A percentile compares a stretch with the other conserved stretches of the same genome.
phyloP scores from a whole-genome alignment of 2,329 filamentous ascomycete genomes.

The Cadophora gregata region DNA sequence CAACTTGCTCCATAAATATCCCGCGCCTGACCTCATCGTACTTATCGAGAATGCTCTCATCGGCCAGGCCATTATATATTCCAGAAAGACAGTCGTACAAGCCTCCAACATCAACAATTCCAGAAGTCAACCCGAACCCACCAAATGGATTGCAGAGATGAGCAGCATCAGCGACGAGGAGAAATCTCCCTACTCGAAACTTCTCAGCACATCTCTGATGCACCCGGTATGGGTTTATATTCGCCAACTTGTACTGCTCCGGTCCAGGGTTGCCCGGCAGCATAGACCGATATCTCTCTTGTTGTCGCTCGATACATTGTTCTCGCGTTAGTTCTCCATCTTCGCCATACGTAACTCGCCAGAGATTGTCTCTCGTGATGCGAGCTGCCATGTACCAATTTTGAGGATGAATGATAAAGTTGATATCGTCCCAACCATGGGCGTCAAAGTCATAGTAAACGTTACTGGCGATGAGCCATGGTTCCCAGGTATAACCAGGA shows the following conservation, averaged over 20 bases:
- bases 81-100: conserved; percentile 2
- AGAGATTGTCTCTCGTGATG: background rate
- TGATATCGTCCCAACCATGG: background rate
- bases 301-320: background rate
- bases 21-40: background rate
- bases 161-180: background rate
- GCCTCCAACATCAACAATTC: background rate
- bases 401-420: background rate
- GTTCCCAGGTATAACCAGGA: background rate
- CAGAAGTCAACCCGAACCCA: background rate
- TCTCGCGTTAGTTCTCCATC: background rate
- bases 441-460: conserved; percentile 2
- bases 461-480: background rate
- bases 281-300: background rate
- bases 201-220: background rate
- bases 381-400: background rate
- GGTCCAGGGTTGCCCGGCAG: background rate
- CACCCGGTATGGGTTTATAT: background rate
- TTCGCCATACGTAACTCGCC: background rate
- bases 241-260: background rate
- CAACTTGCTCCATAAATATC: background rate
- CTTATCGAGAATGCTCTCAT: background rate
- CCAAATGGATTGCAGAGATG: conserved; percentile 10
- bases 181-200: background rate
- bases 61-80: background rate